A percentile compares a stretch with the other conserved stretches of the same genome.
Conservation (phyloP, 2,329 filamentous ascomycete genomes). For the Alternaria conjuncta region DNA sequence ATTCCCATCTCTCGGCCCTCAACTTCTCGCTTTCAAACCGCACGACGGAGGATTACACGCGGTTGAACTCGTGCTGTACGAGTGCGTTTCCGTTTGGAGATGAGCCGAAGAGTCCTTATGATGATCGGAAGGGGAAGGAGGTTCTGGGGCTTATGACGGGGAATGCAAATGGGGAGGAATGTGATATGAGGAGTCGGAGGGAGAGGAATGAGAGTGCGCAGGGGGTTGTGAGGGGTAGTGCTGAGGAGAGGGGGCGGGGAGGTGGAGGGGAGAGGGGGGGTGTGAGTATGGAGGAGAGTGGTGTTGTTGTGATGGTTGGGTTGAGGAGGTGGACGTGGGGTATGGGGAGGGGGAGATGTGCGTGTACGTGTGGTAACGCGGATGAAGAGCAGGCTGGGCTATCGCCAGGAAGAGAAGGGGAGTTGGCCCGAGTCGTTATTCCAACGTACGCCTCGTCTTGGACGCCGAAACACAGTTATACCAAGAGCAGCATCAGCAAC, state of each 20-base stretch:
- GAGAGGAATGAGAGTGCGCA: conserved; percentile 31
- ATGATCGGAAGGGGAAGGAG: conserved; percentile 29
- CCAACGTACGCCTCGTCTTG: background rate
- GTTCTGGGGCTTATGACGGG: conserved; percentile 24
- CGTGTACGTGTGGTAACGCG: background rate
- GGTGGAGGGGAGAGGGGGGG: background rate
- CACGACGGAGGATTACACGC: background rate
- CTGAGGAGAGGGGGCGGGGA: conserved; percentile 5
- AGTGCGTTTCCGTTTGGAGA: background rate
- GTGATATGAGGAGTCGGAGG: conserved; percentile 23
- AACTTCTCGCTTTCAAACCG: background rate
- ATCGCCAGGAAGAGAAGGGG: background rate
- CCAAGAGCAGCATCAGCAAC: background rate
- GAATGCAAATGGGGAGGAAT: conserved; percentile 13
- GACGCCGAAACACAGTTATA: background rate
- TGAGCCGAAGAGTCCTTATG: conserved; percentile 11
- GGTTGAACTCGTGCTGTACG: conserved; percentile 11
- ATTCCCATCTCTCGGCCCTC: background rate
- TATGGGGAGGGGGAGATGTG: background rate
- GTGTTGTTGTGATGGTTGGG: background rate
- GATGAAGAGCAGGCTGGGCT: background rate
- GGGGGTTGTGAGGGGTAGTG: conserved; percentile 16
- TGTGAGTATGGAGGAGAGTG: background rate
- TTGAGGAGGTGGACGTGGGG: background rate
- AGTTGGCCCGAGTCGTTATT: background rate